These are phyloP conservation scores for Haplographium delicatum DNA, from an alignment of 495 filamentous ascomycete genomes.

Conservation along the genomic window DNA sequence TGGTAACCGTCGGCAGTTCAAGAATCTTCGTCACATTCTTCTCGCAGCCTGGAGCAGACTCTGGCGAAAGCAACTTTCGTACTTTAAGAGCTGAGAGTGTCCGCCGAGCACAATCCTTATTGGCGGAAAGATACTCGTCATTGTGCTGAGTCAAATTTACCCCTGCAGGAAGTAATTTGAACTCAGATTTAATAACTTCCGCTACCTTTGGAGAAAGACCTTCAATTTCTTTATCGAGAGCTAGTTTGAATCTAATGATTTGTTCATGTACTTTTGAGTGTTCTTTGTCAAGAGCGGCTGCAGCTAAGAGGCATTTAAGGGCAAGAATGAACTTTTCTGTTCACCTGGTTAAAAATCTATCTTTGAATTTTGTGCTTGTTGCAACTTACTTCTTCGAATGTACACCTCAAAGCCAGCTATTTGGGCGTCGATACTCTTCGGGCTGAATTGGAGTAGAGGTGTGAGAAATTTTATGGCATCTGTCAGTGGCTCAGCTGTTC, in stretches of 20 bases:
- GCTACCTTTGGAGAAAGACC: slow-evolving; percentile 52
- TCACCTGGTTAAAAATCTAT: slow-evolving; percentile 28
- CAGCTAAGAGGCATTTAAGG: slow-evolving; percentile 75
- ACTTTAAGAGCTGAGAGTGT: slow-evolving; percentile 57
- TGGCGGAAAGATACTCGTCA: slow-evolving; percentile 54
- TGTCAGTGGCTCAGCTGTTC: slow-evolving; percentile 75
- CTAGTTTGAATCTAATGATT: slow-evolving; percentile 60
- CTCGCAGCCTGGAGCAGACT: slow-evolving; percentile 50
- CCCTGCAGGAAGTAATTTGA: slow-evolving; percentile 52
- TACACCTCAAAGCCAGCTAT: slow-evolving; percentile 86
- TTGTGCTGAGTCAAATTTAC: slow-evolving; percentile 63
- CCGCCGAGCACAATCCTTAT: slow-evolving; percentile 59
- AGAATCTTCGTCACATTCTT: slow-evolving; percentile 56
- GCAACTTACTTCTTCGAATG: slow-evolving; percentile 63
- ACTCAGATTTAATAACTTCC: slow-evolving; percentile 61
- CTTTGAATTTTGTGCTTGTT: too few relatives aligned
- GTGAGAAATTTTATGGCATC: slow-evolving; percentile 84
- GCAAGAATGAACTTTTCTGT: slow-evolving; percentile 80
- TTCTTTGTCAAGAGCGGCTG: slow-evolving; percentile 59
- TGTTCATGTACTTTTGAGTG: slow-evolving; percentile 78
- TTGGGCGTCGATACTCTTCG: slow-evolving; percentile 79
- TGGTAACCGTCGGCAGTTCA: slow-evolving; percentile 43
- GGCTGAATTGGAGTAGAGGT: slow-evolving; percentile 72
- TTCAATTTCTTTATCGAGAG: slow-evolving; percentile 49
- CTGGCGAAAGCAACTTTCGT: slow-evolving; percentile 54